Conservation (phyloP, 2,329 filamentous ascomycete species). For the Drechslerella coelobrocha region DNA sequence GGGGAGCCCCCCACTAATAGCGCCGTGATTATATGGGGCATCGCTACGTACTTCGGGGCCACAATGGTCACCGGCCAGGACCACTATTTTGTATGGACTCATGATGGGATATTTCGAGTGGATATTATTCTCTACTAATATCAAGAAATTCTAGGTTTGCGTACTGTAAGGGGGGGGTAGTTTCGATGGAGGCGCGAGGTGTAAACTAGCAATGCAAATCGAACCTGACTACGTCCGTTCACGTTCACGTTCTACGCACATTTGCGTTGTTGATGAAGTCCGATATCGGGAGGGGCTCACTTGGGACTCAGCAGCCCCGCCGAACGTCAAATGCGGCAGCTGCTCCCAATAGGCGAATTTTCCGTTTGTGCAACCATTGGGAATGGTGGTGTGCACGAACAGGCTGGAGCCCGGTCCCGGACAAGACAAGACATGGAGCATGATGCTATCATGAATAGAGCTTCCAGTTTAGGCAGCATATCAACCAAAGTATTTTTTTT, state of each 20-base stretch:
- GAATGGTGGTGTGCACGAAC: too few species aligned
- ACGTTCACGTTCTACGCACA: background rate
- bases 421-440: too few species aligned
- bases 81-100: conserved; percentile 53
- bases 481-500: too few species aligned
- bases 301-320: background rate
- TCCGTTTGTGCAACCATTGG: too few species aligned
- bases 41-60: conserved; percentile 74
- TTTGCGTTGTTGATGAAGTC: conserved; percentile 23
- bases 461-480: too few species aligned
- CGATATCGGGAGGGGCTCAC: conserved; percentile 45
- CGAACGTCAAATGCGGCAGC: background rate
- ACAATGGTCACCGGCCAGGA: conserved; percentile 70
- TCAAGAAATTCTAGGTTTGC: too few species aligned
- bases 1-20: conserved; percentile 8
- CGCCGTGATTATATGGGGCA: conserved; percentile 20
- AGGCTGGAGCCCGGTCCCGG: too few species aligned
- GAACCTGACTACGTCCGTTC: too few species aligned
- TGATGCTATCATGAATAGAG: too few species aligned
- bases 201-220: background rate
- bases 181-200: background rate
- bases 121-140: background rate
- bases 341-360: background rate
- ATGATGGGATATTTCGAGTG: conserved; percentile 5
- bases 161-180: too few species aligned